Base-by-base conservation (phyloP, 345 rosid genomes). In the Erucastrum elatum region DNA sequence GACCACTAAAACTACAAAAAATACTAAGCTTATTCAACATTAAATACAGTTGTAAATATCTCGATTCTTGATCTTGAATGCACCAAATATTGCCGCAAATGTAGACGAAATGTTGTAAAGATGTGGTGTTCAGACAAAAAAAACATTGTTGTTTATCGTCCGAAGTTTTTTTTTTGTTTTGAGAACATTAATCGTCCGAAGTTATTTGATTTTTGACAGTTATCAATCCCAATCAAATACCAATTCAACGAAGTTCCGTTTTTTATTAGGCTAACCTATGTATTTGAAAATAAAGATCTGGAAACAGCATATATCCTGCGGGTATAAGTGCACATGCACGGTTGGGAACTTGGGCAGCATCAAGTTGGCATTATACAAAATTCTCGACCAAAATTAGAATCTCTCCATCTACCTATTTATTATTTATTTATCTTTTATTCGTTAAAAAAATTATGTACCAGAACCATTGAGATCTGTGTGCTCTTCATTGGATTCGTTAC, bases 321-420 rank as follows among this genome's bases (percentile, higher is more conserved):
- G 55, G 71, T 64, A 33, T 70, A 58, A 64, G 72, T 55, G 83
- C 83, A 80, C 83, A 80, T 80, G 83, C 80, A 70, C 71, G 76
- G 80, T 75, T 75, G 72, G 80, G 73, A 75, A 75, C 76, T 80
- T 70, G 68, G 80, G 83, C 60, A 75, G 69, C 80, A 75, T 75
- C 76, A 80, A 80, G 83, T 75, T 80, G 80, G 68, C 80, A 75
- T 65, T 44, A 69, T 71, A 80, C 73, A 56, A 33, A 80, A 65
- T 75, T 39, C 83, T 75, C 83, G 68, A 75, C 76, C 72, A 26
- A 41, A 33, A 10, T 56, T n/a, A 58, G n/a, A 41, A 80, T 70
- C 59, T 75, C 11, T 69, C 61, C 66, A 59, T 41, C 16, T 67
- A 29, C 27, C 12, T 72, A 12, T 34, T 25, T 72, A n/a, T 78